Percentiles rank a stretch among this genome's conserved stretches.
Evolutionary conservation across 257 asterid species (phyloP).

Genomic region (Parsonsia alboflavescens): DNA sequence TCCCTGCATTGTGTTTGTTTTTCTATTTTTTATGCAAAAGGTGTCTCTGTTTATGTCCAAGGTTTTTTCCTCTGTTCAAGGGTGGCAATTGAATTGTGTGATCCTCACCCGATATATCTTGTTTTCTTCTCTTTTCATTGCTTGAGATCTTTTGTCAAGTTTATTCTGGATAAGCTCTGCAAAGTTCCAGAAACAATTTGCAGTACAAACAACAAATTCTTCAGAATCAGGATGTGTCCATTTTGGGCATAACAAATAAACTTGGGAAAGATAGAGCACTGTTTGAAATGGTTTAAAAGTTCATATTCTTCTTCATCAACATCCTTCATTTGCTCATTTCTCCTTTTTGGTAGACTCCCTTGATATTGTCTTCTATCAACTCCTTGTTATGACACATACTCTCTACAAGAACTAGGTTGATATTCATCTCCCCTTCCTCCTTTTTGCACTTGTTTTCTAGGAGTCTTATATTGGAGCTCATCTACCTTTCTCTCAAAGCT

Average conservation of each 20-base stretch:
- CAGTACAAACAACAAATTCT: constrained; percentile 86
- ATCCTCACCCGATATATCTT: background rate
- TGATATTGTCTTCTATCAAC: too few species aligned
- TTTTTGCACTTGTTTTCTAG: too few species aligned
- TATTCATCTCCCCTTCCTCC: too few species aligned
- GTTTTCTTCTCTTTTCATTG: constrained; percentile 4
- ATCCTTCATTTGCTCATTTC: too few species aligned
- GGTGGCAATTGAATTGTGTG: background rate
- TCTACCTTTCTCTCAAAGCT: too few species aligned
- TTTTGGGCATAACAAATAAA: constrained; percentile 80
- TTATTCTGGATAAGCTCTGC: constrained; percentile 41
- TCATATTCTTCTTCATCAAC: too few species aligned
- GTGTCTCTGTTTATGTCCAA: background rate
- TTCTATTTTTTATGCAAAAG: too few species aligned
- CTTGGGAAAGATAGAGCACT: constrained; percentile 51
- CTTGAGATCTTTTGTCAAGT: constrained; percentile 27
- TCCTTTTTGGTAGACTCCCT: too few species aligned
- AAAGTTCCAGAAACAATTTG: constrained; percentile 78
- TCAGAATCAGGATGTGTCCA: constrained; percentile 70
- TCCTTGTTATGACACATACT: too few species aligned
- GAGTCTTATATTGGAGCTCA: too few species aligned
- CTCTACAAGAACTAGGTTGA: too few species aligned
- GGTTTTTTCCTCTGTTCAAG: background rate
- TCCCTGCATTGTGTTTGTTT: constrained; percentile 71
- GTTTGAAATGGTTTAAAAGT: too few species aligned